Evolutionary conservation across 768 basidiomycete species (phyloP).

Genomic region (Xerocomus spinulosus): DNA sequence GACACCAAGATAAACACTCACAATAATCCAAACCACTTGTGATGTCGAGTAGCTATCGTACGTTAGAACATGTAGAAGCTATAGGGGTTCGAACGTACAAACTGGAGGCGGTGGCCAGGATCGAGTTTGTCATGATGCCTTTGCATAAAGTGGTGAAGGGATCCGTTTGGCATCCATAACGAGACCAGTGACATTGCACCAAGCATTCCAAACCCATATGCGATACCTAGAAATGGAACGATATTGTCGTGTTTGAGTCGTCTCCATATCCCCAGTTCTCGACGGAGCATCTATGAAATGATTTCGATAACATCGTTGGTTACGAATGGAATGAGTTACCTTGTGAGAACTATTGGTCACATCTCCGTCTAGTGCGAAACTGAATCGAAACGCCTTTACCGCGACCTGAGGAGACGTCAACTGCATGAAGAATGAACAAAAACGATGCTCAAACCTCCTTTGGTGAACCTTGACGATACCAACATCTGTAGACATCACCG

Average conservation of each 20-base stretch:
- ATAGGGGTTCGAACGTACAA: conserved; percentile 13
- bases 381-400: conserved; percentile 20
- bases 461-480: not conserved
- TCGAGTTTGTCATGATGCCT: not conserved
- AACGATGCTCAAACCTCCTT: conserved; percentile 1
- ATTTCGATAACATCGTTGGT: too few relatives aligned
- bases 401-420: conserved; percentile 14
- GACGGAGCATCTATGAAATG: conserved; percentile 16
- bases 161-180: conserved; percentile 29
- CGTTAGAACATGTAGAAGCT: conserved; percentile 14
- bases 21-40: conserved; percentile 10
- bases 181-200: conserved; percentile 26
- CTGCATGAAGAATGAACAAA: not conserved
- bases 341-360: not conserved
- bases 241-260: conserved; percentile 22
- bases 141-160: conserved; percentile 17
- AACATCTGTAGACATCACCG: conserved; percentile 12
- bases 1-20: not conserved
- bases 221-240: conserved; percentile 25
- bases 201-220: conserved; percentile 22
- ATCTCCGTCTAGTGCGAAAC: not conserved
- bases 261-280: conserved; percentile 31
- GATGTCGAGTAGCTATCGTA: conserved; percentile 13
- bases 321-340: not conserved
- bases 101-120: not conserved